Conservation (phyloP, 371 early-diverging fungal genomes). For the Thermomucor indicae-seudaticae region DNA sequence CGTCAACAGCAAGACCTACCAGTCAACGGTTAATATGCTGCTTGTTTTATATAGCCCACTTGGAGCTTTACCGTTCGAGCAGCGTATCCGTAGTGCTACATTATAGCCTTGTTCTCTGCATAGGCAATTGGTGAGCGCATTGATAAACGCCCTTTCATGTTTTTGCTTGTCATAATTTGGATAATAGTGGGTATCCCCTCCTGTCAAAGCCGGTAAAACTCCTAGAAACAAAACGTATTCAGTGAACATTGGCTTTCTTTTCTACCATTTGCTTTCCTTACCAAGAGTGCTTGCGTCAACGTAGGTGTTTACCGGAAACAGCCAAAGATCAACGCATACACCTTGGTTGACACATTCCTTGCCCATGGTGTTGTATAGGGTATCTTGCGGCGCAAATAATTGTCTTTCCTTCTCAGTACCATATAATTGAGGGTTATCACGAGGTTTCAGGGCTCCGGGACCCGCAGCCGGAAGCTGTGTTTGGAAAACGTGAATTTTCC, state of each 20-base stretch:
- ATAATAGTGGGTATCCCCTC: constrained; percentile 84
- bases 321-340: constrained; percentile 81
- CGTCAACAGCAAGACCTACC: constrained; percentile 70
- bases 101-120: constrained; percentile 82
- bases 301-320: constrained; percentile 68
- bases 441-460: constrained; percentile 77
- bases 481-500: constrained; percentile 83
- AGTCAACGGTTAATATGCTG: background rate
- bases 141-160: constrained; percentile 63
- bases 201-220: constrained; percentile 74
- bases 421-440: constrained; percentile 85
- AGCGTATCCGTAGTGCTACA: constrained; percentile 84
- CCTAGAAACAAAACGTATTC: constrained; percentile 36
- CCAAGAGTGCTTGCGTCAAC: constrained; percentile 86
- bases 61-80: constrained; percentile 77
- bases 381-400: constrained; percentile 82
- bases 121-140: constrained; percentile 66
- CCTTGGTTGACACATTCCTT: constrained; percentile 76
- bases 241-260: background rate
- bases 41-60: background rate
- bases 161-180: constrained; percentile 66
- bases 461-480: constrained; percentile 82
- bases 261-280: constrained; percentile 2
- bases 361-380: constrained; percentile 79
- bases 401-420: constrained; percentile 88